Percentiles rank a stretch among this genome's conserved stretches.
Conservation (phyloP, 495 filamentous ascomycete genomes). For the Pyrenula massariospora region DNA sequence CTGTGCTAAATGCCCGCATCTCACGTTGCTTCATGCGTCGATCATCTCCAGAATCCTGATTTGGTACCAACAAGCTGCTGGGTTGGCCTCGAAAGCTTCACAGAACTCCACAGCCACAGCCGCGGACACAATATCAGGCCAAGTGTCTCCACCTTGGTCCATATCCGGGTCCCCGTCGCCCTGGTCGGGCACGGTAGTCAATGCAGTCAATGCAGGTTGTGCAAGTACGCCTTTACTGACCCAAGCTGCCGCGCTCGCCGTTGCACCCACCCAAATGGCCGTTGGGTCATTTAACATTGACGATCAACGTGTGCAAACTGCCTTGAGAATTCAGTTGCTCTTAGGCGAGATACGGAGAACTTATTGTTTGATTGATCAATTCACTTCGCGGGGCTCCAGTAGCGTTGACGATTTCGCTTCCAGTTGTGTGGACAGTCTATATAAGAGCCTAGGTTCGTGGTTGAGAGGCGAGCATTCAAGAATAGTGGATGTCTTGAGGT, state of each 20-base stretch:
- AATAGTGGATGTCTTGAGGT: conserved; percentile 6
- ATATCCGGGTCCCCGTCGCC: conserved; percentile 2
- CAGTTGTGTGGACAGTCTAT: conserved; percentile 4
- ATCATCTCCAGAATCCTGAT: conserved; percentile 19
- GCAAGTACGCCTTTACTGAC: conserved; percentile 4
- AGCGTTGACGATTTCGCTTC: conserved; percentile 1
- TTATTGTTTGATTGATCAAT: conserved; percentile 5
- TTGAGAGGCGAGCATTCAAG: conserved; percentile 8
- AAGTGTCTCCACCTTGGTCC: not conserved
- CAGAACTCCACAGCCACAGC: not conserved
- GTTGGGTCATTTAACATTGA: conserved; percentile 11
- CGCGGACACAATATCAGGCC: conserved; percentile 2
- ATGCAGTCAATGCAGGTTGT: conserved; percentile 1
- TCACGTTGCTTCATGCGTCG: conserved; percentile 17
- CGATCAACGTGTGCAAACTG: conserved; percentile 9
- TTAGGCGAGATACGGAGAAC: conserved; percentile 8
- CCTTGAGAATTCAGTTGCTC: conserved; percentile 10
- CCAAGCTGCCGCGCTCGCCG: conserved; percentile 8
- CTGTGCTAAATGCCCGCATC: conserved; percentile 15
- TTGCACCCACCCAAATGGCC: conserved; percentile 8
- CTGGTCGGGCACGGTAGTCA: conserved; percentile 2
- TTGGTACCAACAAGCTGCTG: conserved; percentile 20
- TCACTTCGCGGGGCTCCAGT: not conserved
- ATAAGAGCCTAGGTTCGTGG: conserved; percentile 6
- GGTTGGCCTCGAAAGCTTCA: conserved; percentile 5